Evolutionary conservation across 345 rosid genomes (phyloP), one percentile per base, ranked within the genome.

Genomic region (Populus alba): DNA sequence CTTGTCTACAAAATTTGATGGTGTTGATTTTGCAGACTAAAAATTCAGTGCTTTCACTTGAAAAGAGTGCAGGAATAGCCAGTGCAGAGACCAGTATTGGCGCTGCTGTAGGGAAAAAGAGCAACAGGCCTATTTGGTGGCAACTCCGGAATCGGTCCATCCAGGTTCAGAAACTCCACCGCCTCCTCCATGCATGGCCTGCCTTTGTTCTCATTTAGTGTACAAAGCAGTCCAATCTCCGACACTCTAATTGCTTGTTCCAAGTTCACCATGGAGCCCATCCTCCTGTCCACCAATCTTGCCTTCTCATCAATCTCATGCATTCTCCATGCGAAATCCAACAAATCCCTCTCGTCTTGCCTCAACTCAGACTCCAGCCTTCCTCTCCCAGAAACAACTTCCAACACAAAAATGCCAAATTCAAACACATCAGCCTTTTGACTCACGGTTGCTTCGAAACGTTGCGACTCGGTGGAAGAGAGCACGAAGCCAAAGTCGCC

Each of bases 401-500:
- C 92, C 72, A 87, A 35, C 18, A 80, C 81, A 51, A 89, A 86
- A 31, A 84, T 74, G 4, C 92, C 89, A 3, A 89, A 89, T 47
- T 86, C 83, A 35, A 89, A 89, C 65, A 87, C 90, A 27, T 87
- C 88, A 0, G 80, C 81, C n/a, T 79, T 84, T 25, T 78, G 85
- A 39, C 88, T 85, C 29, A 81, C 84, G 0, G 85, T 83, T 2
- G 85, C 73, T 77, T 89, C 87, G 51, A 89, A 85, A 72, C 72
- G 59, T 47, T 31, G 83, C 1, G 89, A 77, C n/a, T 82, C 84
- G 0, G 68, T 71, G 4, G 73, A 68, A 0, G 87, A 82, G 8
- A 87, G 77, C 70, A 83, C 87, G 51, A 87, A 86, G 18, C 92
- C 89, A 17, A 81, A 86, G 73, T 87, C 89, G 9, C 92, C 88